phyloP scores from a whole-genome alignment of 148 eudicot species.

The Spergularia bocconei region DNA sequence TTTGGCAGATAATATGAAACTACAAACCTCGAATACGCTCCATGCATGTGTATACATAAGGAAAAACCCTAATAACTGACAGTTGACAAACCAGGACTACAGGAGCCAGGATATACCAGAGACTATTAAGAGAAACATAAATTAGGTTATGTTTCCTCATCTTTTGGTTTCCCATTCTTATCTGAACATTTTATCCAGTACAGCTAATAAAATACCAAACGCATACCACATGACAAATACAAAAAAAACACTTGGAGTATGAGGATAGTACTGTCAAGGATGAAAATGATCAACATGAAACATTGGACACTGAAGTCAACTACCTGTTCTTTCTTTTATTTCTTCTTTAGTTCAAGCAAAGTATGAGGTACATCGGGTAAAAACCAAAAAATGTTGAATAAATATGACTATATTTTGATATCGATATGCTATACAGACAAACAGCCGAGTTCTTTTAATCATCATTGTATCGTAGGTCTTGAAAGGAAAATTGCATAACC shows the following conservation, averaged over 20 bases:
- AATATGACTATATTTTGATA: not conserved
- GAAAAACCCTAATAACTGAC: no score
- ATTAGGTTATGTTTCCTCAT: not conserved
- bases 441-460: not conserved
- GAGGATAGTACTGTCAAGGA: not conserved
- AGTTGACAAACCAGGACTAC: no score
- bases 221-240: not conserved
- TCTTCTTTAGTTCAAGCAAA: not conserved
- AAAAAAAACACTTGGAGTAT: not conserved
- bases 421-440: conserved; percentile 1
- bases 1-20: not conserved
- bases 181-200: not conserved
- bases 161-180: not conserved
- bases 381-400: not conserved
- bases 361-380: not conserved
- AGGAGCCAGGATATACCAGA: no score
- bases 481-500: conserved; percentile 32
- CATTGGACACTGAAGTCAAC: not conserved
- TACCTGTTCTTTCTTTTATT: not conserved
- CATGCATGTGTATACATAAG: not conserved
- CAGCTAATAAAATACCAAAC: not conserved
- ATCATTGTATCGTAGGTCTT: conserved; percentile 21
- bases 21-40: not conserved
- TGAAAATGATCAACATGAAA: not conserved
- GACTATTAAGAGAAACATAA: not conserved